A percentile compares a stretch with the other conserved stretches of the same genome.
phyloP scores from a whole-genome alignment of 305 asterid species.

The Rubia tinctorum region DNA sequence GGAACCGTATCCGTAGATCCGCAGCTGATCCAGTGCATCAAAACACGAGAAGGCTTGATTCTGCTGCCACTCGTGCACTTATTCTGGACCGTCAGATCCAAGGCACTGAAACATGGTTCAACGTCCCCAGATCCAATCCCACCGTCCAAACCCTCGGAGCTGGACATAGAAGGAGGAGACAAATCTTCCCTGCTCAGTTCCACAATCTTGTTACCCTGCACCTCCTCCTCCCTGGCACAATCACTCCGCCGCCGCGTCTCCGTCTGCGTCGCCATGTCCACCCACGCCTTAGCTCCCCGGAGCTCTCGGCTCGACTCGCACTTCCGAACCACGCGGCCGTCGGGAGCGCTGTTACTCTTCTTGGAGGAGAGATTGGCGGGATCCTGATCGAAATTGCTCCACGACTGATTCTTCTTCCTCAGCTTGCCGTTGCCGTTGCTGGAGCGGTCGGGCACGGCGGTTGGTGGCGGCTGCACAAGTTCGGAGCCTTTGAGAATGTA shows the following conservation, averaged over 20 bases:
- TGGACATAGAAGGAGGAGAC: conserved; percentile 27
- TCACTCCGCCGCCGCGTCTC: conserved; percentile 15
- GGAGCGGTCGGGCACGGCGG: conserved; percentile 11
- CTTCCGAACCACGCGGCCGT: conserved; percentile 30
- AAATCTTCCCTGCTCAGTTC: conserved; percentile 31
- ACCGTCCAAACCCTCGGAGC: conserved; percentile 28
- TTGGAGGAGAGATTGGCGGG: background rate
- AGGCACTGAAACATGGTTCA: background rate
- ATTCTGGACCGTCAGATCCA: conserved; percentile 22
- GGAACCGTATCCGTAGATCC: conserved; percentile 17
- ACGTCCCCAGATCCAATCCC: conserved; percentile 18
- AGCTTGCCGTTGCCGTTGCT: background rate
- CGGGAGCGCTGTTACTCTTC: background rate
- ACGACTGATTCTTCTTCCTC: conserved; percentile 33
- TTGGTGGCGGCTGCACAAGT: conserved; percentile 23
- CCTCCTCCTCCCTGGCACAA: conserved; percentile 15
- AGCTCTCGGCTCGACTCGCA: conserved; percentile 35
- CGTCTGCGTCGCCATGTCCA: conserved; percentile 34
- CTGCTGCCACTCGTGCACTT: conserved; percentile 25
- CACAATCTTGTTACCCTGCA: conserved; percentile 17
- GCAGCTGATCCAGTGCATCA: conserved; percentile 35
- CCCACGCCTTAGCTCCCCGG: conserved; percentile 14
- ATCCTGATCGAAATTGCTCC: conserved; percentile 30
- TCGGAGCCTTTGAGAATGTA: conserved; percentile 43
- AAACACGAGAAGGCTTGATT: conserved; percentile 24